These are phyloP conservation scores for Micractinium sp. DNA, from an alignment of 139 green algal genomes.

Conservation along the genomic window DNA sequence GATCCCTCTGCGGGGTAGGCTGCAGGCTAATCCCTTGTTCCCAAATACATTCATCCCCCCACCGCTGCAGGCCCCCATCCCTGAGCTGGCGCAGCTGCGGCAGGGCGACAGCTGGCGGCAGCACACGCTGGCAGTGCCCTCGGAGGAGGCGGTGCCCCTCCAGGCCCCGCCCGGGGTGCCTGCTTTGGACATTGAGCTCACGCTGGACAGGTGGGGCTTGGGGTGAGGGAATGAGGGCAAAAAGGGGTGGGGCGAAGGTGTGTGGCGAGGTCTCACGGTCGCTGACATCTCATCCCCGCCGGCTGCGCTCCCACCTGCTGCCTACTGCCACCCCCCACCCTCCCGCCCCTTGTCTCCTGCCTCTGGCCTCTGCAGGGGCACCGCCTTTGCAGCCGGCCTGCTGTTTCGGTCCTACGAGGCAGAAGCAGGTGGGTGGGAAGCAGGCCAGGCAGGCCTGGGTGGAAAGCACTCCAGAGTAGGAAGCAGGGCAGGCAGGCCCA, in stretches of 20 bases:
- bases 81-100: conserved; percentile 50
- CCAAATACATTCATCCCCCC: too few relatives aligned
- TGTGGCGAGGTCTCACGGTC: not conserved
- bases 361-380: conserved; percentile 39
- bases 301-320: too few relatives aligned
- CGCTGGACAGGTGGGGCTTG: conserved; percentile 19
- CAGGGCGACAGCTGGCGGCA: conserved; percentile 24
- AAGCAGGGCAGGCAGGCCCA: not conserved
- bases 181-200: conserved; percentile 42
- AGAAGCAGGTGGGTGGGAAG: conserved; percentile 35
- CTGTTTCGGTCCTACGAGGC: conserved; percentile 74
- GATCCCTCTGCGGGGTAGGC: too few relatives aligned
- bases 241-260: not conserved
- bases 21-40: too few relatives aligned
- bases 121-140: conserved; percentile 15
- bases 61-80: conserved; percentile 48
- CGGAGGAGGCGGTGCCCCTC: conserved; percentile 17
- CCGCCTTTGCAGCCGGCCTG: conserved; percentile 50
- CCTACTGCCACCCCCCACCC: not conserved
- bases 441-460: not conserved
- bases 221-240: conserved; percentile 6
- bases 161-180: not conserved
- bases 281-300: too few relatives aligned
- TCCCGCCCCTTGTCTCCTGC: not conserved
- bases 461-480: too few relatives aligned